A percentile compares a stretch with the other conserved stretches of the same genome.
phyloP scores from a whole-genome alignment of 23 red algal species.

The Gracilaria domingensis region DNA sequence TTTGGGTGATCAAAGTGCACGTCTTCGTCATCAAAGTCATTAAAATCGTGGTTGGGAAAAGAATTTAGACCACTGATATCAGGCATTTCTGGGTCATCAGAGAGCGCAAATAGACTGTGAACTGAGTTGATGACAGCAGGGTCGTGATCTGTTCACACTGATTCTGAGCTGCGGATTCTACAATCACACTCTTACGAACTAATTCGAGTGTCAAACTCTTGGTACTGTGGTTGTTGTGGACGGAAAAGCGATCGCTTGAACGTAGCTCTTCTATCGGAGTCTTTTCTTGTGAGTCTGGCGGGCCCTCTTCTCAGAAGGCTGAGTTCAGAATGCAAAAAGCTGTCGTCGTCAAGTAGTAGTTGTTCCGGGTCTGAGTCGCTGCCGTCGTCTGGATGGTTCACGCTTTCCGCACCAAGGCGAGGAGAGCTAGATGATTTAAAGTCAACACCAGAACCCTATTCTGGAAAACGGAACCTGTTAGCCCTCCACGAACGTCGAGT shows the following conservation, averaged over 20 bases:
- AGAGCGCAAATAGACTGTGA: slow-evolving; percentile 11
- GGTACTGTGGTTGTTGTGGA: neutral
- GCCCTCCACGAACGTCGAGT: neutral
- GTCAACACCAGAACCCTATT: neutral
- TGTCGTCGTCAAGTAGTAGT: slow-evolving; percentile 1
- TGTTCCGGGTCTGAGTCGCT: slow-evolving; percentile 2
- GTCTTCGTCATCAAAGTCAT: slow-evolving; percentile 24
- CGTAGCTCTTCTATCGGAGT: slow-evolving; percentile 14
- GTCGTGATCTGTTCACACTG: neutral
- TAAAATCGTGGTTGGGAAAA: slow-evolving; percentile 20
- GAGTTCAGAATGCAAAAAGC: neutral
- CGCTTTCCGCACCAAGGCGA: neutral
- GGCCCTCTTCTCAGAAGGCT: slow-evolving; percentile 12
- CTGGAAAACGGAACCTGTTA: slow-evolving; percentile 18
- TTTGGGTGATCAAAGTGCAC: neutral
- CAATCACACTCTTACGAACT: neutral
- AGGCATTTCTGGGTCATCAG: slow-evolving; percentile 47
- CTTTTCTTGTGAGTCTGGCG: slow-evolving; percentile 22
- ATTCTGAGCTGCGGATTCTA: neutral
- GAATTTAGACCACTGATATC: slow-evolving; percentile 52
- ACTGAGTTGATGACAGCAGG: neutral
- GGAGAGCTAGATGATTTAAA: neutral
- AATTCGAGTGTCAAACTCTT: neutral
- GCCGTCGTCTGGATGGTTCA: neutral
- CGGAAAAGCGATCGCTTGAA: neutral